Evolutionary conservation across 1,139 yeast genomes (phyloP).

Genomic region (Nakaseomyces glabratus): DNA sequence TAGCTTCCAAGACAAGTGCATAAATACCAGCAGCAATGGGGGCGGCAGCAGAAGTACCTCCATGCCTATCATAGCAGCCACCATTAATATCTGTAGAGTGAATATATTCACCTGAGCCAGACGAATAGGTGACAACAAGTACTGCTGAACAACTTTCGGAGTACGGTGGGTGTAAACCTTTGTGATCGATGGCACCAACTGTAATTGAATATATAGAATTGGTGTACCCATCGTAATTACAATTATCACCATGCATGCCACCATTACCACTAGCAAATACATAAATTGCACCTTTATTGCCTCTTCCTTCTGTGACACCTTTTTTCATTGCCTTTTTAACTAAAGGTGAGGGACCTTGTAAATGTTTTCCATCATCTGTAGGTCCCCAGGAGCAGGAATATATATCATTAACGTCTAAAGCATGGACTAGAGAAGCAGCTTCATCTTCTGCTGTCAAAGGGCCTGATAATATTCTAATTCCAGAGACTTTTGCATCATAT

Average conservation of each 20-base stretch:
- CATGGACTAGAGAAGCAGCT: conserved; percentile 79
- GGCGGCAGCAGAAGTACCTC: conserved; percentile 99
- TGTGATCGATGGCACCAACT: conserved; percentile 85
- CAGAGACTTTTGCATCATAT: conserved; percentile 75
- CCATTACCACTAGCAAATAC: conserved; percentile 98
- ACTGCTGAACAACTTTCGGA: conserved; percentile 94
- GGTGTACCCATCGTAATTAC: conserved; percentile 97
- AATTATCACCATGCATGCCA: conserved; percentile 70
- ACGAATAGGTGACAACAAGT: conserved; percentile 88
- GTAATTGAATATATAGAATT: conserved; percentile 93
- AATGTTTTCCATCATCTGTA: conserved; percentile 78
- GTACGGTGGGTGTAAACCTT: conserved; percentile 77
- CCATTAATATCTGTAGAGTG: conserved; percentile 80
- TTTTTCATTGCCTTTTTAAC: conserved; percentile 75
- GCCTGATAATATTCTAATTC: conserved; percentile 81
- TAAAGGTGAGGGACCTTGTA: conserved; percentile 73
- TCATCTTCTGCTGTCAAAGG: conserved; percentile 77
- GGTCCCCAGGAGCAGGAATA: conserved; percentile 99
- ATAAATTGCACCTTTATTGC: conserved; percentile 74
- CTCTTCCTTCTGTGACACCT: conserved; percentile 80
- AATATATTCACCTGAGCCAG: conserved; percentile 84
- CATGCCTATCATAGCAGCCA: conserved; percentile 68
- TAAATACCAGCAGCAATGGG: conserved; percentile 95
- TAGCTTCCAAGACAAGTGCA: conserved; percentile 68
- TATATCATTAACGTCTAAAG: conserved; percentile 73